Evolutionary conservation across 768 basidiomycete species (phyloP), one percentile per base, ranked within the genome.

Genomic region (Amanita phalloides): DNA sequence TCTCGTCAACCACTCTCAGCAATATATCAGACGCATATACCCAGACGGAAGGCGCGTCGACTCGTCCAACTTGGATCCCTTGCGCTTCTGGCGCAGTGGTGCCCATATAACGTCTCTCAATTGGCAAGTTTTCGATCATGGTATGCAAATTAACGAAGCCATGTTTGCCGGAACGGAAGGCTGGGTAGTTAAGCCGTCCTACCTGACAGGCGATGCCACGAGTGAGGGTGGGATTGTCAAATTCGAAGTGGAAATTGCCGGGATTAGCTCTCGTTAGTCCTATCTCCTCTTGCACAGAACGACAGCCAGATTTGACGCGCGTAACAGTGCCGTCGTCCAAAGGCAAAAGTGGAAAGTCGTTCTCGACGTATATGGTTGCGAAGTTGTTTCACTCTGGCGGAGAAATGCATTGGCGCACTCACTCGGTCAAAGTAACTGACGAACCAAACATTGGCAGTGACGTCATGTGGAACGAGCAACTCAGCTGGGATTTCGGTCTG

Each of bases 81-180:
- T 75, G 14, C 60, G 64, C 25, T 77, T 76, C 56, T 82, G 81
- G 80, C 68, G 72, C 14, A 70, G 65, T 38, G 82, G 82, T 2
- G 73, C 78, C 4, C 82, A 83, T 47, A 68, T 83, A 8, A 73
- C 72, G 0, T 72, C 74, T 35, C 62, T 83, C 39, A 82, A 83
- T 55, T 82, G 81, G 81, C 81, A 83, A 62, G 68, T 66, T n/a
- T 79, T 73, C 56, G 80, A 82, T 57, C 58, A 55, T 1, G 74
- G 75, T 1, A 76, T 78, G 74, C 78, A 79, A 55, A 60, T 84
- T 21, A 81, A 82, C 56, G 82, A 81, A 60, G 81, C 71, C 0
- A 71, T 84, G 73, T 84, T 82, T 58, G 69, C 70, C 0, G 81
- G 77, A 0, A 76, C 70, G 3, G 58, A 63, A 2, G 81, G 81